phyloP scores from a whole-genome alignment of 169 alveolate genomes.

The Eimeria sp. region DNA sequence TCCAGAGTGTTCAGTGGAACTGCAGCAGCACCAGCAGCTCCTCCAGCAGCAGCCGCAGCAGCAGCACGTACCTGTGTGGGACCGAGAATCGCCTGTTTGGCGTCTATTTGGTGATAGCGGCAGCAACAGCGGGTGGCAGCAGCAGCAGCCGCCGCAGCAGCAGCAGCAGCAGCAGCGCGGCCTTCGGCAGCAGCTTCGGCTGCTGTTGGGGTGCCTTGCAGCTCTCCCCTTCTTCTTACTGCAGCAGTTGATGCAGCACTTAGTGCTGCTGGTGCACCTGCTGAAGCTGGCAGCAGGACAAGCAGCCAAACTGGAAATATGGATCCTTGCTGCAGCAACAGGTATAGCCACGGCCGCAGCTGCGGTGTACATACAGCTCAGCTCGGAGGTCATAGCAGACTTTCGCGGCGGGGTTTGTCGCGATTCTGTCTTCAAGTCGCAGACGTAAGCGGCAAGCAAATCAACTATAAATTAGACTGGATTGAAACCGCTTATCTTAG shows the following conservation, averaged over 20 bases:
- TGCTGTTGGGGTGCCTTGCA: conserved; percentile 47
- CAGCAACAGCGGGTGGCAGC: conserved; percentile 30
- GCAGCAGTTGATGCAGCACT: conserved; percentile 65
- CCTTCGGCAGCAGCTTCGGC: conserved; percentile 37
- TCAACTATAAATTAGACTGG: not conserved
- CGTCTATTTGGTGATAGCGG: conserved; percentile 1
- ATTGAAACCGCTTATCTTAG: not conserved
- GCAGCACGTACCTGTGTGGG: not conserved
- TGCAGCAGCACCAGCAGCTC: conserved; percentile 35
- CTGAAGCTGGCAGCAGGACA: conserved; percentile 46
- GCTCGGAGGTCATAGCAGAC: conserved; percentile 60
- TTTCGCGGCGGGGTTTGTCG: conserved; percentile 37
- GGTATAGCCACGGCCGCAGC: conserved; percentile 66
- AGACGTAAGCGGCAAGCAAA: conserved; percentile 12
- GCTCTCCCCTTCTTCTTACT: conserved; percentile 8
- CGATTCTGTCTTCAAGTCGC: conserved; percentile 9
- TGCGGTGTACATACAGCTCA: conserved; percentile 66
- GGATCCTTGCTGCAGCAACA: conserved; percentile 66
- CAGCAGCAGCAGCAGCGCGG: conserved; percentile 53
- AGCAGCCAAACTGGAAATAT: conserved; percentile 39
- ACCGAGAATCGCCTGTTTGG: conserved; percentile 1
- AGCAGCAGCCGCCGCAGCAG: conserved; percentile 18
- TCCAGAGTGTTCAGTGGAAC: not conserved
- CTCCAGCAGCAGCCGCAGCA: conserved; percentile 30
- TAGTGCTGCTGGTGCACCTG: conserved; percentile 30